A percentile compares a stretch with the other conserved stretches of the same genome.
phyloP scores from a whole-genome alignment of 352 stramenopile species.

The Globisporangium takayamanum region DNA sequence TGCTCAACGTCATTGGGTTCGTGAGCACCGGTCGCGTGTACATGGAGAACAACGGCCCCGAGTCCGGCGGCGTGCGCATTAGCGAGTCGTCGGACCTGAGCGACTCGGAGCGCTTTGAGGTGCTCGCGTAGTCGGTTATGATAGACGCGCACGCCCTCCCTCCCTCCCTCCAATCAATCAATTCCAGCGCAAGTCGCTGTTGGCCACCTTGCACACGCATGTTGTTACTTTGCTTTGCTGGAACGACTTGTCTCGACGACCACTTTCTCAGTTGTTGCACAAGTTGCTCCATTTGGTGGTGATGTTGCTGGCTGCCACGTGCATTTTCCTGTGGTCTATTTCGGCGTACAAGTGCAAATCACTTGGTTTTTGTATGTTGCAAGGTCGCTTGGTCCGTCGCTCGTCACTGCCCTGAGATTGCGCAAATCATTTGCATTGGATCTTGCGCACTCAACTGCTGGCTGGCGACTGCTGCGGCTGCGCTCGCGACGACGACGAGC shows the following conservation, averaged over 20 bases:
- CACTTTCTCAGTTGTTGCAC: not conserved
- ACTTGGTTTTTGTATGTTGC: constrained; percentile 25
- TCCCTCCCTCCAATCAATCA: too few relatives aligned
- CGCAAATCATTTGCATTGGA: not conserved
- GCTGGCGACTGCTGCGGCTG: not conserved
- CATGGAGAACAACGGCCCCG: constrained; percentile 47
- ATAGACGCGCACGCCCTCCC: not conserved
- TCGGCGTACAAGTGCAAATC: not conserved
- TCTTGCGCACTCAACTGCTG: not conserved
- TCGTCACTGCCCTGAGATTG: constrained; percentile 1
- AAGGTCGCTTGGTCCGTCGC: constrained; percentile 1
- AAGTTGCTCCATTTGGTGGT: too few relatives aligned
- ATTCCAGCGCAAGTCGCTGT: not conserved
- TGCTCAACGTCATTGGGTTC: constrained; percentile 71
- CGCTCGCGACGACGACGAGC: too few relatives aligned
- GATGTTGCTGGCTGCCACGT: constrained; percentile 6
- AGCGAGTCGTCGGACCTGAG: constrained; percentile 50
- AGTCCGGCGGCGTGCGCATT: constrained; percentile 48
- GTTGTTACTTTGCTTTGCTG: not conserved
- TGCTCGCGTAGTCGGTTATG: constrained; percentile 27
- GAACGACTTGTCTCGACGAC: not conserved
- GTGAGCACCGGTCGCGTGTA: constrained; percentile 70
- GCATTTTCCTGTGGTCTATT: constrained; percentile 8
- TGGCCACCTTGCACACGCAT: not conserved
- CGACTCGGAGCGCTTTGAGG: constrained; percentile 59